A percentile compares a stretch with the other conserved stretches of the same genome.
Evolutionary conservation across 1,284 basidiomycete species (phyloP).

Genomic region (Lentinula novae-zelandiae): DNA sequence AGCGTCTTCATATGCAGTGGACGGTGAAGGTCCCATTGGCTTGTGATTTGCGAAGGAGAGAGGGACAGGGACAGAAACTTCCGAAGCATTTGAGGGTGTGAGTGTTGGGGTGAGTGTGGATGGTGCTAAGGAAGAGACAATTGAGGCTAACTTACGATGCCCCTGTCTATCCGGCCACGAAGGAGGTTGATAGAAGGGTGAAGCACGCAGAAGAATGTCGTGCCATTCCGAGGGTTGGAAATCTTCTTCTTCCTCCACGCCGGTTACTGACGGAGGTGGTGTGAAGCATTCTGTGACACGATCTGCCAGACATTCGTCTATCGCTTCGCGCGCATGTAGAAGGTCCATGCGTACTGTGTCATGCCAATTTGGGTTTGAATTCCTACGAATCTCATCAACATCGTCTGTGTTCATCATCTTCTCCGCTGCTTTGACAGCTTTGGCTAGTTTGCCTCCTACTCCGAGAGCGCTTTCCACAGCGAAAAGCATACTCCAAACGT

Average conservation of each 20-base stretch:
- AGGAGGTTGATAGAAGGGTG: background rate
- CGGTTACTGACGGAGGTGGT: background rate
- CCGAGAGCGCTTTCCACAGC: conserved; percentile 55
- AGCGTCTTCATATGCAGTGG: conserved; percentile 39
- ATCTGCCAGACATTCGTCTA: conserved; percentile 12
- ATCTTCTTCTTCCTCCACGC: conserved; percentile 2
- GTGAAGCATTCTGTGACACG: conserved; percentile 54
- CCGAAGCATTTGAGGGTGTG: background rate
- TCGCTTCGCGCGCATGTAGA: conserved; percentile 2
- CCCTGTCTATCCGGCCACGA: background rate
- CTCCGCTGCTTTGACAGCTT: background rate
- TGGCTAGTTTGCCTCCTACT: conserved; percentile 7
- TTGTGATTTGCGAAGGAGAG: background rate
- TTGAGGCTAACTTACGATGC: conserved; percentile 2
- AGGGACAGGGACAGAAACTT: background rate
- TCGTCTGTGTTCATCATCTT: background rate
- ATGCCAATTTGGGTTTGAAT: background rate
- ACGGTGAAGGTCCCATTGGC: background rate
- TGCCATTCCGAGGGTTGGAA: conserved; percentile 56
- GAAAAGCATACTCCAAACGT: conserved; percentile 40
- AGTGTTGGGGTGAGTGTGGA: background rate
- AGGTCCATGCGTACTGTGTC: conserved; percentile 9
- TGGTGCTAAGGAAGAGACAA: background rate
- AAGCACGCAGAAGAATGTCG: conserved; percentile 59
- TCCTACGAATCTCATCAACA: background rate